Base-by-base conservation (phyloP, 163 green algal genomes). In the Chlamydomonas reinhardtii region DNA sequence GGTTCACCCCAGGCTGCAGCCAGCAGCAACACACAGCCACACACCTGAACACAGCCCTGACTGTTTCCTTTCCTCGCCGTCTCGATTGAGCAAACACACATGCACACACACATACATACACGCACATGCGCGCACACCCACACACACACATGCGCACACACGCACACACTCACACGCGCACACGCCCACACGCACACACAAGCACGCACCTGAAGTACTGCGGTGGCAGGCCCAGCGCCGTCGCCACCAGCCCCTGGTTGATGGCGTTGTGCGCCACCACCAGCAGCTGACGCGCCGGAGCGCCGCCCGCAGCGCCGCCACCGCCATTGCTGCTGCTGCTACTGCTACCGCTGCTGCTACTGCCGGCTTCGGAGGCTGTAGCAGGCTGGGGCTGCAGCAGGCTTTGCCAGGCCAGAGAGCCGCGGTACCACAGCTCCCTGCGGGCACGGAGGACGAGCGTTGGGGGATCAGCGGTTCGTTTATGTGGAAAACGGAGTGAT, bases 231-330 rank as follows among this genome's bases (percentile, higher is more conserved):
- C 96, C 96, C 39, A 98, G 86, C 3, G 98, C 97, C 14, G 94
- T 97, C 24, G 82, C 92, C 16, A 99, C 85, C 32, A 99, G 89
- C 0, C 96, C 96, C 91, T 99, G 97, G 91, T 99, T 99, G 52
- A 98, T 95, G 16, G 97, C 97, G 88, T 99, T 99, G 92, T 99
- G 97, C 0, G 97, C 97, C 6, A 99, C 97, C 27, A 99, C 93
- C 65, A 99, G 95, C 27, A 92, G 72, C 48, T 56, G 48, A 9
- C 1, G 48, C 48, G 48, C 1, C 48, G 48, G 48, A 2, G 48
- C 48, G 9, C 11, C 48, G 48, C 12, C 14, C 1, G 48, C 48
- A 19, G 48, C 9, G 35, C 65, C 59, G 79, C 71, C 62, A 27
- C 74, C 31, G 2, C 73, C 37, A 66, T 62, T 79, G 52, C 32